Base-by-base conservation (phyloP, 129 eudicot species). In the Centaurea solstitialis region DNA sequence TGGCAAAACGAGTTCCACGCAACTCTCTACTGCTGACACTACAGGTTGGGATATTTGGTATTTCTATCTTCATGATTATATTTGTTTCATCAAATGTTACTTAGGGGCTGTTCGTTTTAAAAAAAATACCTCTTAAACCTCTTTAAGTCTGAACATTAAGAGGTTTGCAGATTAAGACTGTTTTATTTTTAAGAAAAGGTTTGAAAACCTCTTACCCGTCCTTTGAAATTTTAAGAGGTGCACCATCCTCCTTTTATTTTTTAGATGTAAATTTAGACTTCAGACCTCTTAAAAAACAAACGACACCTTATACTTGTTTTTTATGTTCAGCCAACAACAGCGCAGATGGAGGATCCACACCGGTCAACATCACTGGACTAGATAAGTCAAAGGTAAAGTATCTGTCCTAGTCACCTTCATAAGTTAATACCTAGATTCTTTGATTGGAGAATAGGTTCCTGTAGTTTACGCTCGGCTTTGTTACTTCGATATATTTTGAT, bases 301-400 rank as follows among this genome's bases (percentile, higher is more conserved):
- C 30, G 30, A 2, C 37, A 33, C 37, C 37, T 33, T 68, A 66
- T 35, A 73, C 74, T 75, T 50, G 41, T 39, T 13, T 39, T 13
- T 28, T 84, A 12, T 45, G 47, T 80, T 80, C 78, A 84, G 86
- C 70, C 67, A 67, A 70, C 73, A 79, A 37, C 82, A 80, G 79
- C 75, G 70, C 79, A 57, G 93, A 87, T 20, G 82, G 76, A 38
- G 94, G 86, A 57, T 66, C 71, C 79, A 70, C 70, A 43, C 43
- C 87, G 5, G 76, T 73, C 59, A 83, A 61, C 83, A 72, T 74
- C 57, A 47, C 74, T 26, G 73, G 85, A 50, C 35, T 76, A 0
- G 98, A 92, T 71, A 92, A 90, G 86, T 90, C 96, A 5, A 82
- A 81, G 96, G 98, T 92, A 89, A 57, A 74, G 88, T 47, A 75